A percentile compares a stretch with the other conserved stretches of the same genome.
phyloP scores from a whole-genome alignment of 2,329 filamentous ascomycete species.

The Lasiodiplodia sp. region DNA sequence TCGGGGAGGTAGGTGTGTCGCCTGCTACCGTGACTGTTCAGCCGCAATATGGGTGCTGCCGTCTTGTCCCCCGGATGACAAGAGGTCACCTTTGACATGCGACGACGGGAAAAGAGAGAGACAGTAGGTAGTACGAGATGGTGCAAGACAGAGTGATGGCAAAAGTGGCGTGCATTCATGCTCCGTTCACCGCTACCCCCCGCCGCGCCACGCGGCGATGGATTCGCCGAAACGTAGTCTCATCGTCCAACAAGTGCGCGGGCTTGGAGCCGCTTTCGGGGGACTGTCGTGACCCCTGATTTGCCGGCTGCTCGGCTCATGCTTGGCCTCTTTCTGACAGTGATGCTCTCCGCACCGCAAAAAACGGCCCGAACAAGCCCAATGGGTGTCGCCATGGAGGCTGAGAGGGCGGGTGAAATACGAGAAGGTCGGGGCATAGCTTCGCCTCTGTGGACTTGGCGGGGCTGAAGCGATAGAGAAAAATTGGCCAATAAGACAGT shows the following conservation, averaged over 20 bases:
- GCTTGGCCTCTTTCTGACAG: not conserved
- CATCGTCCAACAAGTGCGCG: not conserved
- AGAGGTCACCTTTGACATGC: not conserved
- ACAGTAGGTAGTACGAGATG: not conserved
- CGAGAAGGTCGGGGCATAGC: not conserved
- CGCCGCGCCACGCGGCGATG: not conserved
- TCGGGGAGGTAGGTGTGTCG: not conserved
- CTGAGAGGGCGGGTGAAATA: not conserved
- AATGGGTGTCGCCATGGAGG: not conserved
- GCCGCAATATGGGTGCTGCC: not conserved
- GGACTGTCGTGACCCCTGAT: not conserved
- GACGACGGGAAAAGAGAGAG: not conserved
- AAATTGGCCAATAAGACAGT: not conserved
- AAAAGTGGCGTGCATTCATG: not conserved
- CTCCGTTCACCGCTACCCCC: not conserved
- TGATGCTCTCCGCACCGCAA: not conserved
- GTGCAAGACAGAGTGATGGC: not conserved
- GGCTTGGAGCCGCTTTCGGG: not conserved
- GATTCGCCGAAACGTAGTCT: not conserved
- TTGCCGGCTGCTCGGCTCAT: not conserved
- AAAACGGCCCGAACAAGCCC: not conserved
- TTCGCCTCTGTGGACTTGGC: slow-evolving; percentile 7
- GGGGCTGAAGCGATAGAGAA: not conserved
- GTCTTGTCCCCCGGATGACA: not conserved
- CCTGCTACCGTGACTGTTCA: not conserved